Evolutionary conservation across 192 early-diverging fungal genomes (phyloP).

Genomic region (Coemansia nantahalensis): DNA sequence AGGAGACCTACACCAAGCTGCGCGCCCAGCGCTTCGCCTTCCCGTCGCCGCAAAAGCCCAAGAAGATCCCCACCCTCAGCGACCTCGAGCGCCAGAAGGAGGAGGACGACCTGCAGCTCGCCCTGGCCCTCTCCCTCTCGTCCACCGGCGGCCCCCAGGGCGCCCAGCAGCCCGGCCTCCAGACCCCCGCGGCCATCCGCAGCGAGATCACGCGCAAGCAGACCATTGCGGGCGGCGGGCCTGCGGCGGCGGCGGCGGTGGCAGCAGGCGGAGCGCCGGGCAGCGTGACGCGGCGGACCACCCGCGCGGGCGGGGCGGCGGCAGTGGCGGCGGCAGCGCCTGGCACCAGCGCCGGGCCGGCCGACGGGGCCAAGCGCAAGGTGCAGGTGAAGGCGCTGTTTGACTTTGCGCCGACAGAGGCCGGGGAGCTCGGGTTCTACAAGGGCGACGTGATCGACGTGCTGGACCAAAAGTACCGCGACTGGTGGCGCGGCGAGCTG

Average conservation of each 20-base stretch:
- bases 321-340: conserved; percentile 14
- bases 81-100: conserved; percentile 87
- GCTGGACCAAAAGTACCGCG: conserved; percentile 89
- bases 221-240: conserved; percentile 20
- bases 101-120: conserved; percentile 92
- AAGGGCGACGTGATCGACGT: conserved; percentile 89
- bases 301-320: not conserved
- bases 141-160: conserved; percentile 15
- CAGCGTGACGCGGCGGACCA: conserved; percentile 16
- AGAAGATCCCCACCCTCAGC: conserved; percentile 65
- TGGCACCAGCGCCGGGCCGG: conserved; percentile 19
- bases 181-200: conserved; percentile 41
- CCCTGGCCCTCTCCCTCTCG: conserved; percentile 86
- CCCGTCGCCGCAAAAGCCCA: conserved; percentile 77
- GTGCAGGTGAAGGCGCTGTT: conserved; percentile 90
- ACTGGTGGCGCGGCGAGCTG: conserved; percentile 98
- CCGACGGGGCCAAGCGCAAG: conserved; percentile 37
- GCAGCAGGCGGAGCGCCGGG: not conserved
- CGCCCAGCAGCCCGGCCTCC: conserved; percentile 14
- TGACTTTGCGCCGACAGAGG: conserved; percentile 88
- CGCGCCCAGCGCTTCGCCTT: conserved; percentile 57
- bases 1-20: conserved; percentile 63
- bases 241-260: conserved; percentile 10
- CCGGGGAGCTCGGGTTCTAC: conserved; percentile 86
- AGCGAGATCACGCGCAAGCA: conserved; percentile 50